These are phyloP conservation scores for Boletus rubescentipes DNA, from an alignment of 768 basidiomycete genomes.

Conservation along the genomic window DNA sequence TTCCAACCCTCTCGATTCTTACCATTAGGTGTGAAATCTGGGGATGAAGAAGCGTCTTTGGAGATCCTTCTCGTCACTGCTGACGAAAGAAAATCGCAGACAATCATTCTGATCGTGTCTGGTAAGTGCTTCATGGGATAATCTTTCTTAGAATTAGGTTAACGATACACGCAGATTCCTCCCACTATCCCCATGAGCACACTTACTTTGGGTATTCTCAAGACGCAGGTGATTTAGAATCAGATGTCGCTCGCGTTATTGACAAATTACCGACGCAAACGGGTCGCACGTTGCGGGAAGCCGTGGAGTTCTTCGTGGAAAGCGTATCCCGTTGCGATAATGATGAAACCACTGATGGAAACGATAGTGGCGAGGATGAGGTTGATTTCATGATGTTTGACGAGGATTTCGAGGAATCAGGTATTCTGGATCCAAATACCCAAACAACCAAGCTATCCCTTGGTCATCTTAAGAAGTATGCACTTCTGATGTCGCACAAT, in stretches of 20 bases:
- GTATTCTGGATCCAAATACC: not conserved
- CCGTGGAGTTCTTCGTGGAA: conserved; percentile 43
- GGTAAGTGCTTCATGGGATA: conserved; percentile 35
- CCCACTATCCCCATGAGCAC: conserved; percentile 64
- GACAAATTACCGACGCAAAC: conserved; percentile 43
- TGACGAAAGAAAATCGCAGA: not conserved
- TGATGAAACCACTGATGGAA: conserved; percentile 33
- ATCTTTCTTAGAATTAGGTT: not conserved
- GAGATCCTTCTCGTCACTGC: conserved; percentile 40
- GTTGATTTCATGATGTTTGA: conserved; percentile 16
- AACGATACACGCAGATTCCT: conserved; percentile 48
- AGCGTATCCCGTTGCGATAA: conserved; percentile 33
- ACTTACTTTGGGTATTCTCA: conserved; percentile 55
- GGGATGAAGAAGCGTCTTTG: conserved; percentile 69
- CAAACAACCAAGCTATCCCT: not conserved
- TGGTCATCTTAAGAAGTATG: conserved; percentile 4
- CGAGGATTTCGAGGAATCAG: conserved; percentile 1
- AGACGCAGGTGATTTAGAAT: conserved; percentile 40
- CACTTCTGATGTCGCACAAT: not conserved
- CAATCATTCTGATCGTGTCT: conserved; percentile 48
- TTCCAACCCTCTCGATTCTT: not conserved
- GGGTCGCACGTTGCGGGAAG: conserved; percentile 44
- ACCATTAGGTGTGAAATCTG: conserved; percentile 45
- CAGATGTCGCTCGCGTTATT: conserved; percentile 41
- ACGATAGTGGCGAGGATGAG: conserved; percentile 39